Percentiles rank a stretch among this genome's conserved stretches.
Conservation (phyloP, 768 basidiomycete species). For the Pisolithus orientalis region DNA sequence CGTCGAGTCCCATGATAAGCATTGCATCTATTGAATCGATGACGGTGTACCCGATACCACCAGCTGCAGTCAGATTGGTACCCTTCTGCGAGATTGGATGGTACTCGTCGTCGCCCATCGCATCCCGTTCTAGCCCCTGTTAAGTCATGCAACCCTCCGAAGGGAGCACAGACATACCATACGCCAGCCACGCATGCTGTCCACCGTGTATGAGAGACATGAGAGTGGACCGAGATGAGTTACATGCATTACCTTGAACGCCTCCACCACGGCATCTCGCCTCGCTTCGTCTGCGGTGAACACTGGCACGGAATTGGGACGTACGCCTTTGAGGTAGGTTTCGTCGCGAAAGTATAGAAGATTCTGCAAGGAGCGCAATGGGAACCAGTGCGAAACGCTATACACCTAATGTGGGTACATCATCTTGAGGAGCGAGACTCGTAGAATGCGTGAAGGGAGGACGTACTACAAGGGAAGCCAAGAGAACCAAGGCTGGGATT, state of each 20-base stretch:
- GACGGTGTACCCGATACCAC: constrained; percentile 86
- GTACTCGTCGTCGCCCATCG: constrained; percentile 90
- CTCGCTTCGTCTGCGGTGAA: constrained; percentile 54
- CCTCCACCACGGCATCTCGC: constrained; percentile 65
- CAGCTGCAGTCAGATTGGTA: constrained; percentile 69
- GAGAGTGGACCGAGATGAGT: constrained; percentile 1
- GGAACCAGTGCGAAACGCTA: not conserved
- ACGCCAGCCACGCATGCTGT: constrained; percentile 82
- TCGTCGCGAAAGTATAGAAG: constrained; percentile 4
- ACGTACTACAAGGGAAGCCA: no score
- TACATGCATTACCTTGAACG: constrained; percentile 59
- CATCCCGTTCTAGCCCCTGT: constrained; percentile 61
- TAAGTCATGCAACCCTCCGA: constrained; percentile 5
- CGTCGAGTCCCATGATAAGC: constrained; percentile 74
- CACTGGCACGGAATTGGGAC: constrained; percentile 8
- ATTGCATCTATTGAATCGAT: constrained; percentile 86
- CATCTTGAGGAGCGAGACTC: no score
- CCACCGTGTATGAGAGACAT: constrained; percentile 6
- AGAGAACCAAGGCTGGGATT: no score
- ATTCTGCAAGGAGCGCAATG: constrained; percentile 1
- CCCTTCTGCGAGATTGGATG: constrained; percentile 76
- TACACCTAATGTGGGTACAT: no score
- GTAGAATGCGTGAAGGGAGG: no score
- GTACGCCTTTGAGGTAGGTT: constrained; percentile 14
- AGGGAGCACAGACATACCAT: constrained; percentile 45